phyloP scores from a whole-genome alignment of 75 land plant genomes.

The Isoetes taiwanensis region DNA sequence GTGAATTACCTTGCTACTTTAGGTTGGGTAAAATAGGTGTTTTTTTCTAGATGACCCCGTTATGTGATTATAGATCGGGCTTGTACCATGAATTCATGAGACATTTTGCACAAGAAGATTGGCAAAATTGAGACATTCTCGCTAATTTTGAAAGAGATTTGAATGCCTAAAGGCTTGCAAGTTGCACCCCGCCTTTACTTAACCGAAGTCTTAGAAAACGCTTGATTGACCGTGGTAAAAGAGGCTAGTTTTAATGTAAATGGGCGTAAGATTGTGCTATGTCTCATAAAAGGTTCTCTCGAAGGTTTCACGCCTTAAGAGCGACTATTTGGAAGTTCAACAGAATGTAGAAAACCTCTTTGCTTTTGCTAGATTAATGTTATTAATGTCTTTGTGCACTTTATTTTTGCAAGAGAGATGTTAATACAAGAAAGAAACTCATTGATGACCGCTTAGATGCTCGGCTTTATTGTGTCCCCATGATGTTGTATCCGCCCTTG shows the following conservation, averaged over 20 bases:
- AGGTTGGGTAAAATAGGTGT: no score
- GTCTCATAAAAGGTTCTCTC: conserved; percentile 65
- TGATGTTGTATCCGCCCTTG: conserved; percentile 95
- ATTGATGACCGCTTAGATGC: conserved; percentile 59
- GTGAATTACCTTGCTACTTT: no score
- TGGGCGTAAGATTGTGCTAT: conserved; percentile 39
- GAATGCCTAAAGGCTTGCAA: conserved; percentile 39
- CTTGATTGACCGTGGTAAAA: conserved; percentile 74
- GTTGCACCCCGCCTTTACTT: conserved; percentile 68
- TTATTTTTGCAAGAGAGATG: conserved; percentile 89
- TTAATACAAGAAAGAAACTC: conserved; percentile 67
- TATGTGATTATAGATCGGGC: conserved; percentile 41
- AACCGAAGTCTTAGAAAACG: conserved; percentile 34
- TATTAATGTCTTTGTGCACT: no score
- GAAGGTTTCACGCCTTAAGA: conserved; percentile 61
- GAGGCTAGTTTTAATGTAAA: conserved; percentile 44
- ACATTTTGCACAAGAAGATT: conserved; percentile 45
- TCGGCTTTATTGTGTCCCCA: conserved; percentile 79
- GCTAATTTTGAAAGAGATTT: conserved; percentile 45
- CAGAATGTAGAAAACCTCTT: conserved; percentile 42
- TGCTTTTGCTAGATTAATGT: neutral
- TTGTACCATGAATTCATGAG: conserved; percentile 58
- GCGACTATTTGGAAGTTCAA: conserved; percentile 42
- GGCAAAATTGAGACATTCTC: conserved; percentile 49
- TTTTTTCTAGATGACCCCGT: no score